Evolutionary conservation across 2,329 filamentous ascomycete species (phyloP).

Genomic region (Ceratocystis variospora): DNA sequence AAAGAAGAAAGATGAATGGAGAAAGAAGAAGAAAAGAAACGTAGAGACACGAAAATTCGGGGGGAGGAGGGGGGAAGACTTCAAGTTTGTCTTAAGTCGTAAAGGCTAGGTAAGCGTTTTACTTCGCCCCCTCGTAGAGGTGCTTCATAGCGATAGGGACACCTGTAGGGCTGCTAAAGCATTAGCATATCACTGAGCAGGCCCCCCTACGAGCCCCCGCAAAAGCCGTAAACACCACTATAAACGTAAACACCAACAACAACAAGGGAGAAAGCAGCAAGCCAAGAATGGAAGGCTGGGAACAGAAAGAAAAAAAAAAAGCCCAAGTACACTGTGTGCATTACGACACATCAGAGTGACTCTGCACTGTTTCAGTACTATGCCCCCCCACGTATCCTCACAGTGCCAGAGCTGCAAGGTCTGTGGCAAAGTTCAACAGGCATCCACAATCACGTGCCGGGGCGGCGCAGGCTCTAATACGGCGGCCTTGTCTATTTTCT

Average conservation of each 20-base stretch:
- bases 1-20: slow-evolving; percentile 10
- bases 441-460: neutral
- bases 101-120: neutral
- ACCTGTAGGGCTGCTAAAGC: neutral
- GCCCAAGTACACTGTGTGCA: neutral
- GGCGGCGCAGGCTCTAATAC: neutral
- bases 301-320: neutral
- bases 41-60: neutral
- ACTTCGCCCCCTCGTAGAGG: neutral
- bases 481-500: neutral
- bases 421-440: slow-evolving; percentile 1
- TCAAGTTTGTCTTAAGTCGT: neutral
- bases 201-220: too few species aligned
- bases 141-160: neutral
- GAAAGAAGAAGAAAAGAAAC: neutral
- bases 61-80: neutral
- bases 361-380: neutral
- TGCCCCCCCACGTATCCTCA: neutral
- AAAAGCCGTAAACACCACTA: neutral
- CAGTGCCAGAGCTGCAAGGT: neutral
- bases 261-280: neutral
- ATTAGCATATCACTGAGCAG: neutral
- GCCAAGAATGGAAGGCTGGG: slow-evolving; percentile 8
- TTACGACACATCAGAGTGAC: neutral
- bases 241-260: neutral